phyloP scores from a whole-genome alignment of 1,139 yeast species.

The Hemisphaericaspora xylanilytica region DNA sequence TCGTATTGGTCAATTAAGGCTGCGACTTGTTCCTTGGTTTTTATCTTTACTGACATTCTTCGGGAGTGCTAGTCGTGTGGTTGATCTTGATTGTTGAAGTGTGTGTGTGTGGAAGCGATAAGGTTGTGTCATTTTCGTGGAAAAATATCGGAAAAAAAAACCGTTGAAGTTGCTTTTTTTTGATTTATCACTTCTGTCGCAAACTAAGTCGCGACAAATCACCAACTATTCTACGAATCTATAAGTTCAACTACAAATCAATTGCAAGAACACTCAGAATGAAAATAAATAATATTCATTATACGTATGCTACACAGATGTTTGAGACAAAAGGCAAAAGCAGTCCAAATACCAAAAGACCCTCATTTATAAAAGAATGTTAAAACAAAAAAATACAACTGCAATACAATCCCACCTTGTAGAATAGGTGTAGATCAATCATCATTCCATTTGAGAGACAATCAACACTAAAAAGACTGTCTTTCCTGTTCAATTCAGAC shows the following conservation, averaged over 20 bases:
- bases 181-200: background rate
- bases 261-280: too few species aligned
- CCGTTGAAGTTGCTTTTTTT: background rate
- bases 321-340: background rate
- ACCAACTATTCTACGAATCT: too few species aligned
- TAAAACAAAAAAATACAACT: background rate
- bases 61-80: too few species aligned
- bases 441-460: too few species aligned
- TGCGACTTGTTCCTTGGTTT: conserved; percentile 17
- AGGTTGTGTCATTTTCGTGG: too few species aligned
- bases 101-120: too few species aligned
- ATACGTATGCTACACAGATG: conserved; percentile 1
- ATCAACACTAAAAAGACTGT: too few species aligned
- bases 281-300: conserved; percentile 1
- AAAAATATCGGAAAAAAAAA: background rate
- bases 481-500: too few species aligned
- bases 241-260: too few species aligned
- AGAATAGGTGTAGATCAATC: too few species aligned
- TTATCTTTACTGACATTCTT: conserved; percentile 21
- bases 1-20: conserved; percentile 32
- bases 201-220: background rate
- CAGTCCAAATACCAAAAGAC: conserved; percentile 1
- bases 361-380: background rate
- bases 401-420: background rate
- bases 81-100: too few species aligned